Base-by-base conservation (phyloP, 495 filamentous ascomycete genomes). In the Polyplosphaeria fusca region DNA sequence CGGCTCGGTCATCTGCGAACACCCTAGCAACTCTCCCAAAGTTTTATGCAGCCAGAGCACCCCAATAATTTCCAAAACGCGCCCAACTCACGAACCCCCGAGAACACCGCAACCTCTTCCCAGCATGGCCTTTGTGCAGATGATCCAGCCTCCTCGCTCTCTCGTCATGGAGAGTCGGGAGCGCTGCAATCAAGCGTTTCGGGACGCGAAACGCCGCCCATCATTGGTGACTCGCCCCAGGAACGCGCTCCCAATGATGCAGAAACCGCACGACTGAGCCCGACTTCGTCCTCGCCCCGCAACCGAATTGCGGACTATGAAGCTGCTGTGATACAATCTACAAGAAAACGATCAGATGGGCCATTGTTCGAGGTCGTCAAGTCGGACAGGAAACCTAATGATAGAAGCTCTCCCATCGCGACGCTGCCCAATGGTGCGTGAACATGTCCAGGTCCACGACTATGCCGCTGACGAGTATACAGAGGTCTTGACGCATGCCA, bases 401-500 rank as follows among this genome's bases (percentile, higher is more conserved):
- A 71, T 48, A 63, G 67, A 41, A 65, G 46, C 19, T 68, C 64
- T 43, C 58, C 69, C 18, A 68, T 95, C 44, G 77, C 80, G 20
- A 74, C 82, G 39, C 85, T 94, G 55, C 90, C 90, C 9, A 94
- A 94, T 73, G 90, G 90, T 93, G 76, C 53, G 80, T 74, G 9
- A 47, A 45, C 2, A 19, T 25, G 58, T 53, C 58, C 57, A 42
- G 12, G 22, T 35, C 35, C 58, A 55, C 14, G 0, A 19, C 16
- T 18, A 20, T 2, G 11, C 1, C 7, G 25, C 60, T 60, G 28
- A 61, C 37, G 16, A 25, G 40, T 19, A 52, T 52, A 41, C 67
- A 96, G 91, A 96, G 80, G 84, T 95, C 47, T 67, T 96, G 64
- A 95, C 87, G 9, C 91, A 96, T 64, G 85, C 93, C n/a, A 70